These are phyloP conservation scores for Phoma herbarum DNA, from an alignment of 2,329 filamentous ascomycete species.

Conservation along the genomic window DNA sequence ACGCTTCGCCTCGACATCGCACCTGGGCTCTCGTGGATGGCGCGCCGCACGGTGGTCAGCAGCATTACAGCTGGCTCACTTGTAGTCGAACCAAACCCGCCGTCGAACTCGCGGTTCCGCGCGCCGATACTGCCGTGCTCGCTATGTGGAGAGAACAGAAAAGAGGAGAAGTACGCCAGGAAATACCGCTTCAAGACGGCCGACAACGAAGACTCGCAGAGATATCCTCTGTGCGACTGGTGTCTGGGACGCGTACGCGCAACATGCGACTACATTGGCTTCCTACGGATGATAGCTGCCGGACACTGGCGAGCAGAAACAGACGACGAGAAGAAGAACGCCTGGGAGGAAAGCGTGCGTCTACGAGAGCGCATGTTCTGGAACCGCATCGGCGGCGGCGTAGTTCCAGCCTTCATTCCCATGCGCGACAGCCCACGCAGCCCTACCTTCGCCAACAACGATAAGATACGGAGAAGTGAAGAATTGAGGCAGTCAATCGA, in stretches of 20 bases:
- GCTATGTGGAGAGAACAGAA: conserved; percentile 84
- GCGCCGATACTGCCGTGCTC: conserved; percentile 75
- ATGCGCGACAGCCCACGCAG: conserved; percentile 46
- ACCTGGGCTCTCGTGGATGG: conserved; percentile 92
- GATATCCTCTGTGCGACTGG: conserved; percentile 89
- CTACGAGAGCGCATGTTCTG: conserved; percentile 97
- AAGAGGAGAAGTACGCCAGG: conserved; percentile 74
- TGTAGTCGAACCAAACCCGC: conserved; percentile 79
- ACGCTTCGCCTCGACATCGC: conserved; percentile 89
- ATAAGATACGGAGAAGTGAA: conserved; percentile 39
- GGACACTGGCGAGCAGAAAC: conserved; percentile 89
- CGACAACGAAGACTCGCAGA: conserved; percentile 84
- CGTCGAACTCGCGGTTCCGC: conserved; percentile 60
- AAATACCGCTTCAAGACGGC: conserved; percentile 89
- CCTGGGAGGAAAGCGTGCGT: conserved; percentile 94
- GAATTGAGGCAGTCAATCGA: conserved; percentile 34
- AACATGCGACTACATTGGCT: conserved; percentile 91
- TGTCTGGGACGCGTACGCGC: conserved; percentile 85
- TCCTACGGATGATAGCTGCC: conserved; percentile 89
- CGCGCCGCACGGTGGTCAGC: conserved; percentile 81
- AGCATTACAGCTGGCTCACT: conserved; percentile 86
- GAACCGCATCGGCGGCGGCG: conserved; percentile 89
- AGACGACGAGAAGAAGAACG: conserved; percentile 82
- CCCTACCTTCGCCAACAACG: conserved; percentile 40
- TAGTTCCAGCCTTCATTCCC: conserved; percentile 71